Percentiles rank a stretch among this genome's conserved stretches.
Conservation (phyloP, 1,284 basidiomycete genomes). For the Apiotrichum domesticum region DNA sequence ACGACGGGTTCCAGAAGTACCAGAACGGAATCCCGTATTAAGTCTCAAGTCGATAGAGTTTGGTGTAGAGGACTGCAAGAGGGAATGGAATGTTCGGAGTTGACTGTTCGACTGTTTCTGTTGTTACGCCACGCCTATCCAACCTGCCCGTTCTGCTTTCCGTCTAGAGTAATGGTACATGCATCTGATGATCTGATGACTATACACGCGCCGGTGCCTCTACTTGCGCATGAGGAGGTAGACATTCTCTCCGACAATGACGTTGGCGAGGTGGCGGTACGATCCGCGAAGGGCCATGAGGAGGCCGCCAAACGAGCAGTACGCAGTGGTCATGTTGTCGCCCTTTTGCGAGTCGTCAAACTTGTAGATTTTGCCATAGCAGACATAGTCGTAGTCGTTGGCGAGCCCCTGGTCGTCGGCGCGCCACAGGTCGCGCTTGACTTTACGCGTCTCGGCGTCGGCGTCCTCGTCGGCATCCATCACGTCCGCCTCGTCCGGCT, state of each 20-base stretch:
- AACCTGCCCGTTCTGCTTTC: not conserved
- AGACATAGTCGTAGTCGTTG: conserved; percentile 97
- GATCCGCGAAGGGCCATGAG: conserved; percentile 90
- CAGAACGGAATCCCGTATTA: conserved; percentile 44
- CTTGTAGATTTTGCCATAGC: conserved; percentile 99
- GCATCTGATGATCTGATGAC: conserved; percentile 8
- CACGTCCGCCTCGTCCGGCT: conserved; percentile 56
- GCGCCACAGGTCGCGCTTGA: conserved; percentile 81
- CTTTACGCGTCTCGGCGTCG: conserved; percentile 52
- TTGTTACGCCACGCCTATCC: not conserved
- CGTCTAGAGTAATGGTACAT: conserved; percentile 15
- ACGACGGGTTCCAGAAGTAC: conserved; percentile 67
- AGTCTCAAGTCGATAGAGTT: too few relatives aligned
- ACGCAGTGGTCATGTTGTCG: conserved; percentile 62
- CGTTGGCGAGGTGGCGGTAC: conserved; percentile 84
- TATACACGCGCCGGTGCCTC: conserved; percentile 2
- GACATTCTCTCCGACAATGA: conserved; percentile 88
- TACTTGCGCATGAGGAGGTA: conserved; percentile 82
- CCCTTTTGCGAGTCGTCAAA: conserved; percentile 76
- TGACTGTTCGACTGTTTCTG: not conserved
- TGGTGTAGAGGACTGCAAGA: too few relatives aligned
- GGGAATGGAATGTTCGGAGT: too few relatives aligned
- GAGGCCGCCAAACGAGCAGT: conserved; percentile 93
- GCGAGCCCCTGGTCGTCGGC: conserved; percentile 74
- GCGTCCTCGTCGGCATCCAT: conserved; percentile 47